Conservation (phyloP, 2,329 filamentous ascomycete genomes). For the Fusarium falciforme region DNA sequence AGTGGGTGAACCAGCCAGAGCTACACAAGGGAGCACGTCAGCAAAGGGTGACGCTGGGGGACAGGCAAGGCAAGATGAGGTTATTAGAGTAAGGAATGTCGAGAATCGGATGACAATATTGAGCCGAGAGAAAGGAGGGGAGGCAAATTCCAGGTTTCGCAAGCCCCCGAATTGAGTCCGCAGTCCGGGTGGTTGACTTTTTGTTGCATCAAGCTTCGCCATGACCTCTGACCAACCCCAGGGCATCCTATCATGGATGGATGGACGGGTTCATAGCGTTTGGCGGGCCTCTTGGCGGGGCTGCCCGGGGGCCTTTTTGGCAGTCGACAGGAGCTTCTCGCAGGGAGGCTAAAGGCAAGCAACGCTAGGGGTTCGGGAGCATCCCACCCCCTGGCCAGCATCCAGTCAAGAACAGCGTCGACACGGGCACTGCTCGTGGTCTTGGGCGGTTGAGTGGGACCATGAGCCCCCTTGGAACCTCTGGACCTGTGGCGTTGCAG, state of each 20-base stretch:
- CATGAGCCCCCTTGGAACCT: constrained; percentile 8
- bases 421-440: neutral
- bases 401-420: constrained; percentile 3
- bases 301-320: constrained; percentile 22
- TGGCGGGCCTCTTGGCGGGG: constrained; percentile 24
- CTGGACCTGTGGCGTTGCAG: constrained; percentile 34
- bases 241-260: constrained; percentile 7
- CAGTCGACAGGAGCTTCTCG: constrained; percentile 17
- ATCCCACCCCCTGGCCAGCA: constrained; percentile 13
- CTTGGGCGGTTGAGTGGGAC: constrained; percentile 26
- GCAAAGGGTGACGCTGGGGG: constrained; percentile 6
- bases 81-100: constrained; percentile 37
- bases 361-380: constrained; percentile 27
- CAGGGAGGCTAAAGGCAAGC: constrained; percentile 21
- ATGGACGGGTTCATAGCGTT: constrained; percentile 14
- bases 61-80: constrained; percentile 12
- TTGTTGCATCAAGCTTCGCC: constrained; percentile 33
- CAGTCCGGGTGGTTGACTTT: constrained; percentile 30
- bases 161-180: constrained; percentile 23
- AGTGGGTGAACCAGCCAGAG: constrained; percentile 28
- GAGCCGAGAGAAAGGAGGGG: constrained; percentile 21
- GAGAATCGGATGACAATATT: constrained; percentile 24
- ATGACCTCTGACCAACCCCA: constrained; percentile 32
- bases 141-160: constrained; percentile 18
- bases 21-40: constrained; percentile 30